phyloP scores from a whole-genome alignment of 2,329 filamentous ascomycete species.

The Verticillium nubilum region DNA sequence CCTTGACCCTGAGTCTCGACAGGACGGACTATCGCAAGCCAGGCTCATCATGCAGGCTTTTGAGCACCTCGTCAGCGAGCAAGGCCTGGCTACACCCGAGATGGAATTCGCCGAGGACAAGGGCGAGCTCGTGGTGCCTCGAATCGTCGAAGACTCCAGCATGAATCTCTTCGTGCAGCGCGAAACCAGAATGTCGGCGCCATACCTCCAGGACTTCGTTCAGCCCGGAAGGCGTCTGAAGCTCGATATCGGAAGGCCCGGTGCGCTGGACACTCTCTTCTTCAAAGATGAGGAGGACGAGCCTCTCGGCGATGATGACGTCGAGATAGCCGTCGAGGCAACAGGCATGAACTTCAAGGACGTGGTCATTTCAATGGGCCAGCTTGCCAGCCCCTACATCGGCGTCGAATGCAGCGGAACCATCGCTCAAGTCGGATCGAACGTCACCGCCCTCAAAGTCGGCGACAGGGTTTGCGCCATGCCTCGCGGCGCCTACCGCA shows the following conservation, averaged over 20 bases:
- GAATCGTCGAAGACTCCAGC: slow-evolving; percentile 16
- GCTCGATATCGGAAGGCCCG: not conserved
- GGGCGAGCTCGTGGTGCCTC: not conserved
- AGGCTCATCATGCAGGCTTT: not conserved
- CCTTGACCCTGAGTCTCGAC: not conserved
- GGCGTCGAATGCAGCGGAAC: slow-evolving; percentile 12
- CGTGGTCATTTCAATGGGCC: slow-evolving; percentile 17
- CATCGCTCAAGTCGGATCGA: slow-evolving; percentile 22
- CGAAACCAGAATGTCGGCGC: slow-evolving; percentile 13
- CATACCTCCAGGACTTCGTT: slow-evolving; percentile 8
- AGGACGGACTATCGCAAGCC: not conserved
- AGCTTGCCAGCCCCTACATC: slow-evolving; percentile 4
- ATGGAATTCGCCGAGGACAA: not conserved
- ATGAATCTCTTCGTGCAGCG: slow-evolving; percentile 4
- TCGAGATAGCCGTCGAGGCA: slow-evolving; percentile 19
- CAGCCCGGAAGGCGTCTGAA: slow-evolving; percentile 12
- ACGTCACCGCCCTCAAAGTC: slow-evolving; percentile 12
- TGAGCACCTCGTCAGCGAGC: not conserved
- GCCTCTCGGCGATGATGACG: slow-evolving; percentile 8
- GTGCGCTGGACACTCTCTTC: slow-evolving; percentile 1
- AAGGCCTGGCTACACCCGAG: not conserved
- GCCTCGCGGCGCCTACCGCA: not conserved
- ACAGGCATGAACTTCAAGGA: slow-evolving; percentile 9
- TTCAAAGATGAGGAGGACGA: not conserved
- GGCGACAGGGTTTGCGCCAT: slow-evolving; percentile 9